phyloP scores from a whole-genome alignment of 2,329 filamentous ascomycete species.

The Macrophomina pseudophaseolina region DNA sequence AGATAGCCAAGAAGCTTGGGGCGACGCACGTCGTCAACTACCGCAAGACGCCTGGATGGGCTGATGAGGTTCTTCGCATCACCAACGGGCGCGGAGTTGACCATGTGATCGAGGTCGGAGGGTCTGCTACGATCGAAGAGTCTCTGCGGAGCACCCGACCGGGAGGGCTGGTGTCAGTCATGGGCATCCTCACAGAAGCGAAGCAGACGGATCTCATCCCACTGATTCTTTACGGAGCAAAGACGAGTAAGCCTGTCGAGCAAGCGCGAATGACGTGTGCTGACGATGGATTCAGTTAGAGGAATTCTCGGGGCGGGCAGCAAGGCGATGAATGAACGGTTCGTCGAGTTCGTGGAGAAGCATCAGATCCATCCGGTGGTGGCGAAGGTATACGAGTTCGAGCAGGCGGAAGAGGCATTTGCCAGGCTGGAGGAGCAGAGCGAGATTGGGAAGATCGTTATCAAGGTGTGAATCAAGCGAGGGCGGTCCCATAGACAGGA shows the following conservation, averaged over 20 bases:
- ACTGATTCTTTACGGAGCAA: slow-evolving; percentile 31
- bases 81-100: slow-evolving; percentile 54
- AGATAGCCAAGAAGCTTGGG: slow-evolving; percentile 45
- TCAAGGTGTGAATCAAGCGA: slow-evolving; percentile 26
- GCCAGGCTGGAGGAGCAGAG: slow-evolving; percentile 31
- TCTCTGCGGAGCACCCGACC: slow-evolving; percentile 52
- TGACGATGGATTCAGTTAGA: neutral
- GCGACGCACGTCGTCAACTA: slow-evolving; percentile 58
- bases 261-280: neutral
- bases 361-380: slow-evolving; percentile 34
- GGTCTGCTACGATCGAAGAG: slow-evolving; percentile 50
- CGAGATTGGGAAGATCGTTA: slow-evolving; percentile 35
- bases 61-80: slow-evolving; percentile 49
- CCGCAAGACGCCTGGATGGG: slow-evolving; percentile 52
- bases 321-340: slow-evolving; percentile 31
- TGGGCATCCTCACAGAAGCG: slow-evolving; percentile 48
- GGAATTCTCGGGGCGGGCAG: slow-evolving; percentile 28
- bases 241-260: slow-evolving; percentile 27
- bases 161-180: slow-evolving; percentile 54
- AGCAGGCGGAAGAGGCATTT: slow-evolving; percentile 32
- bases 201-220: slow-evolving; percentile 29
- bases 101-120: slow-evolving; percentile 48
- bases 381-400: slow-evolving; percentile 31
- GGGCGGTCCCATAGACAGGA: too few species aligned
- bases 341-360: slow-evolving; percentile 32